These are phyloP conservation scores for Arabidopsis lyrata DNA, from an alignment of 441 rosid genomes.

Conservation along the genomic window DNA sequence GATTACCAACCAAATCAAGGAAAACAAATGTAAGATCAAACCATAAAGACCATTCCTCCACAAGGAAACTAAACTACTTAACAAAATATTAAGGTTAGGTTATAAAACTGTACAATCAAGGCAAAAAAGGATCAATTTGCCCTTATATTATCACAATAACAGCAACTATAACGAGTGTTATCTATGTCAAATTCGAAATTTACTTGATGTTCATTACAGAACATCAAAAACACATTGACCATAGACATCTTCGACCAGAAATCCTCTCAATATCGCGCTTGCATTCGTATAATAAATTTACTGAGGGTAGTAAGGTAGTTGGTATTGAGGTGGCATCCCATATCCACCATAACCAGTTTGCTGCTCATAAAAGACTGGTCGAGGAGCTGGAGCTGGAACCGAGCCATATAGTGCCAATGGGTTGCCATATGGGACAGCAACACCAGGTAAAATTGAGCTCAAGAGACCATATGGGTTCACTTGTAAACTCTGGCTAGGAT, in stretches of 20 bases:
- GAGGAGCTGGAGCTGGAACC: constrained; percentile 45
- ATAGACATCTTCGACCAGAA: constrained; percentile 13
- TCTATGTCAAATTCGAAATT: neutral
- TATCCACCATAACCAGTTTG: constrained; percentile 55
- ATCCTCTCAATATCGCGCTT: neutral
- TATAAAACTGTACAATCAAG: neutral
- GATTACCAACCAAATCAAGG: constrained; percentile 31
- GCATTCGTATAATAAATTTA: constrained; percentile 28
- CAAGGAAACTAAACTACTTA: constrained; percentile 2
- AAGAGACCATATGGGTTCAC: constrained; percentile 43
- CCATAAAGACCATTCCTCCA: constrained; percentile 2
- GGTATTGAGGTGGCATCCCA: constrained; percentile 55
- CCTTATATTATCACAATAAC: constrained; percentile 10
- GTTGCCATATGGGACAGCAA: constrained; percentile 51
- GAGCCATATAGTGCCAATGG: constrained; percentile 51
- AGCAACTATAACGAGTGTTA: constrained; percentile 1
- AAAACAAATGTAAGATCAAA: neutral
- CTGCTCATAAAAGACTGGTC: constrained; percentile 51
- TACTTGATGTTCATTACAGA: constrained; percentile 6
- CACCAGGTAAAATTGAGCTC: constrained; percentile 46
- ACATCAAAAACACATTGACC: constrained; percentile 5
- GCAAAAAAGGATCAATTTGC: neutral
- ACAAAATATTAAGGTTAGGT: neutral
- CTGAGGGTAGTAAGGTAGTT: constrained; percentile 56
- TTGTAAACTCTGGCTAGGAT: constrained; percentile 43